Percentiles rank a stretch among this genome's conserved stretches.
Evolutionary conservation across 805 yeast genomes (phyloP).

Genomic region (Wickerhamiella domercqiae): DNA sequence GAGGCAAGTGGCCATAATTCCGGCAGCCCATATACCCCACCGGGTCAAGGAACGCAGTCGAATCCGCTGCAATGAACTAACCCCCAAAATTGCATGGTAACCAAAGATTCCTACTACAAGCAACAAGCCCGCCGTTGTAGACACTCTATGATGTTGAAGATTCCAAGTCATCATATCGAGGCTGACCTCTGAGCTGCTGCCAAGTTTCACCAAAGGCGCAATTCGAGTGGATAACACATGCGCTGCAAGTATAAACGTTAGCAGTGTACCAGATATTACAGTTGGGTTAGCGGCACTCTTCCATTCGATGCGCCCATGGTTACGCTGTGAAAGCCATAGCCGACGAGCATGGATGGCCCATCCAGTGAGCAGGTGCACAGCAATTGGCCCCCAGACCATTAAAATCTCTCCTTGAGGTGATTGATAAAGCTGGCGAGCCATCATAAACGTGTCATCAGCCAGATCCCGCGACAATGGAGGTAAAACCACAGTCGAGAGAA

Average conservation of each 20-base stretch:
- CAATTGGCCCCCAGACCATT: slow-evolving; percentile 33
- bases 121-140: slow-evolving; percentile 2
- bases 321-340: slow-evolving; percentile 13
- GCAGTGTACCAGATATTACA: slow-evolving; percentile 36
- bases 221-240: slow-evolving; percentile 37
- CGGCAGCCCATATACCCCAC: neutral
- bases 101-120: slow-evolving; percentile 1
- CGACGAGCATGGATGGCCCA: slow-evolving; percentile 30
- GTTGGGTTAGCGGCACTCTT: neutral
- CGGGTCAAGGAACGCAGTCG: neutral
- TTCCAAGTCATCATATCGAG: slow-evolving; percentile 33
- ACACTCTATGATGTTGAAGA: slow-evolving; percentile 1
- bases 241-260: slow-evolving; percentile 29
- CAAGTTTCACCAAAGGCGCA: slow-evolving; percentile 41
- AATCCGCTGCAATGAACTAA: slow-evolving; percentile 3
- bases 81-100: slow-evolving; percentile 12
- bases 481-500: slow-evolving; percentile 35
- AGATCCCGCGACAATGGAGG: slow-evolving; percentile 33
- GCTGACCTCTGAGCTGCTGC: slow-evolving; percentile 44
- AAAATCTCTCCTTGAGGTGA: slow-evolving; percentile 34
- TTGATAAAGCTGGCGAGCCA: slow-evolving; percentile 50
- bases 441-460: slow-evolving; percentile 40
- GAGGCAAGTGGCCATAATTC: slow-evolving; percentile 1
- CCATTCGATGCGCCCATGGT: slow-evolving; percentile 28
- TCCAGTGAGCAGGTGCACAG: slow-evolving; percentile 41